Evolutionary conservation across 345 rosid species (phyloP).

Genomic region (Trapa incisa): DNA sequence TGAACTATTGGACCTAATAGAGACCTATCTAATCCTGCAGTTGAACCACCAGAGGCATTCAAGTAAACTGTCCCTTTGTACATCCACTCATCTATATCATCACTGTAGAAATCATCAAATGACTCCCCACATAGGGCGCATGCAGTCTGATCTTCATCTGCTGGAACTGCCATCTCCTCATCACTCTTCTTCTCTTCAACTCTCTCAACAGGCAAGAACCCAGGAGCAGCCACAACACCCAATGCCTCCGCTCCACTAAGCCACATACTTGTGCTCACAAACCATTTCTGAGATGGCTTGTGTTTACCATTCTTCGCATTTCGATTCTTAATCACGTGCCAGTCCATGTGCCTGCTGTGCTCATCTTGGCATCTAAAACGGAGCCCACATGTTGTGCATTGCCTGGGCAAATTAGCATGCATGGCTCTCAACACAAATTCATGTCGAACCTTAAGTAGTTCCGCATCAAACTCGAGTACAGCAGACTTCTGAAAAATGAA

Average conservation of each 20-base stretch:
- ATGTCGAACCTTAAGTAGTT: slow-evolving; percentile 70
- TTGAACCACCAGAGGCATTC: slow-evolving; percentile 59
- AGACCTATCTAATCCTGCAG: slow-evolving; percentile 57
- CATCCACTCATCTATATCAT: slow-evolving; percentile 99
- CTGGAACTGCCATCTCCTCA: slow-evolving; percentile 93
- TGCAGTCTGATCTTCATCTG: slow-evolving; percentile 84
- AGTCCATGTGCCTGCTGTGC: slow-evolving; percentile 97
- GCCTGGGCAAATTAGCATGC: slow-evolving; percentile 86
- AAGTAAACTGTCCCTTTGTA: slow-evolving; percentile 92
- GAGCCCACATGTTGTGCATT: slow-evolving; percentile 93
- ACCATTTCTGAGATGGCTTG: slow-evolving; percentile 94
- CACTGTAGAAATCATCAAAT: slow-evolving; percentile 94
- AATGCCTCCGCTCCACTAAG: slow-evolving; percentile 97
- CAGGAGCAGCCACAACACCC: slow-evolving; percentile 88
- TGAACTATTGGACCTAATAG: slow-evolving; percentile 94
- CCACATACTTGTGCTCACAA: slow-evolving; percentile 93
- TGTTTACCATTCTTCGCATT: slow-evolving; percentile 93
- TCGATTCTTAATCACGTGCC: slow-evolving; percentile 98
- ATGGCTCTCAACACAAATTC: slow-evolving; percentile 68
- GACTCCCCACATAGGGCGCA: slow-evolving; percentile 97
- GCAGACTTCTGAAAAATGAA: slow-evolving; percentile 41
- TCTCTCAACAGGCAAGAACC: slow-evolving; percentile 65
- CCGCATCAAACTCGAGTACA: slow-evolving; percentile 74
- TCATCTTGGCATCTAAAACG: slow-evolving; percentile 90
- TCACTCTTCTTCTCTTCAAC: slow-evolving; percentile 70